phyloP scores from a whole-genome alignment of 345 rosid species.

The Euphorbia pulcherrima region DNA sequence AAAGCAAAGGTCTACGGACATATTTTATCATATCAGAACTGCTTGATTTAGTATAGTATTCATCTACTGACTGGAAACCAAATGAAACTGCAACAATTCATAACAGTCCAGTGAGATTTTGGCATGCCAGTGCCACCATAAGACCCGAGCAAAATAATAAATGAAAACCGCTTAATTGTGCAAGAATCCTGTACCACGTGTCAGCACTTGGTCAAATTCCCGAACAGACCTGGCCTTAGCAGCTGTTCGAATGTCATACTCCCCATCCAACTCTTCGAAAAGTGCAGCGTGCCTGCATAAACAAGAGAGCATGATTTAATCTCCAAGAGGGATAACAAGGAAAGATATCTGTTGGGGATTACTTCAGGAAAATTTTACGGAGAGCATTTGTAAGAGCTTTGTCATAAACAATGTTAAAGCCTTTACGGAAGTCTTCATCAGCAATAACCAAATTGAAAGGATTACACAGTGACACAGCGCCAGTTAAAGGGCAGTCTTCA shows the following conservation, averaged over 20 bases:
- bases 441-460: slow-evolving; percentile 91
- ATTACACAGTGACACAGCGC: slow-evolving; percentile 86
- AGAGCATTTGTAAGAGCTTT: slow-evolving; percentile 71
- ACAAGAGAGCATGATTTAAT: slow-evolving; percentile 17
- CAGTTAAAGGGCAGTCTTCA: slow-evolving; percentile 56
- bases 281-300: slow-evolving; percentile 69
- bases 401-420: slow-evolving; percentile 80
- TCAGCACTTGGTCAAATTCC: slow-evolving; percentile 80
- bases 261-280: slow-evolving; percentile 83
- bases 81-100: slow-evolving; percentile 60
- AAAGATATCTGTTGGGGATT: slow-evolving; percentile 20
- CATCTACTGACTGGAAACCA: slow-evolving; percentile 90
- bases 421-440: slow-evolving; percentile 89
- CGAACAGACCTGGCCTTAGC: slow-evolving; percentile 73
- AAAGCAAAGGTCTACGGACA: slow-evolving; percentile 65
- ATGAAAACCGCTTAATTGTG: slow-evolving; percentile 1
- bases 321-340: slow-evolving; percentile 16
- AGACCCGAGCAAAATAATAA: neutral
- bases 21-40: slow-evolving; percentile 70
- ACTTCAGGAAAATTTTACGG: slow-evolving; percentile 62
- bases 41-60: slow-evolving; percentile 76
- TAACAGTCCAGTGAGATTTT: slow-evolving; percentile 11
- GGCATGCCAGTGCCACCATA: neutral
- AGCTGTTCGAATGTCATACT: slow-evolving; percentile 60
- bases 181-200: slow-evolving; percentile 50